phyloP scores from a whole-genome alignment of 106 monocot species.

The Apostasia ramifera region DNA sequence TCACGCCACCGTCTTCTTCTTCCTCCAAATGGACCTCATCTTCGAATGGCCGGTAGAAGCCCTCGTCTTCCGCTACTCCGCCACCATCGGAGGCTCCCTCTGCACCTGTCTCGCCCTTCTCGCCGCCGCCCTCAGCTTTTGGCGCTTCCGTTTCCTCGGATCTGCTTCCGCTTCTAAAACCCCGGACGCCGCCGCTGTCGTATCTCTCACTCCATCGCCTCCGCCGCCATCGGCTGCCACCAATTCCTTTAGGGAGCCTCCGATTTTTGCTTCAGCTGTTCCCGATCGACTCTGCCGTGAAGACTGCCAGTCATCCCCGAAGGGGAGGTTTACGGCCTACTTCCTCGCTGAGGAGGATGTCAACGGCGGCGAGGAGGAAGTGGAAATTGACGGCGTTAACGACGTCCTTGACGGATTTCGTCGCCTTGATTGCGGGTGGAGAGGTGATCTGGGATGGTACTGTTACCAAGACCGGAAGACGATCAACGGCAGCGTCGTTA shows the following conservation, averaged over 20 bases:
- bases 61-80: conserved; percentile 27
- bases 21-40: conserved; percentile 26
- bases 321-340: conserved; percentile 21
- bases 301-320: not conserved
- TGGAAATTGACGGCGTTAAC: not conserved
- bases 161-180: not conserved
- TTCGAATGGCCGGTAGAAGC: conserved; percentile 30
- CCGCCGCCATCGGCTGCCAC: no score
- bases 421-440: not conserved
- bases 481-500: conserved; percentile 67
- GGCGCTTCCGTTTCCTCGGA: conserved; percentile 14
- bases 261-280: not conserved
- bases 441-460: conserved; percentile 50
- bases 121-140: conserved; percentile 21
- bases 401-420: not conserved
- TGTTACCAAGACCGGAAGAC: conserved; percentile 39
- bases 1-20: not conserved
- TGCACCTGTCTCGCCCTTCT: conserved; percentile 20
- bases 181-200: not conserved
- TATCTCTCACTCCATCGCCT: not conserved
- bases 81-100: conserved; percentile 10
- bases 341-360: conserved; percentile 5
- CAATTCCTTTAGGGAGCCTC: not conserved
- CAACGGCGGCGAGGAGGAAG: not conserved
- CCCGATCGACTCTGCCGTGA: not conserved